Base-by-base conservation (phyloP, 225 moss, liverwort and hornwort genomes). In the Neckera pumila region DNA sequence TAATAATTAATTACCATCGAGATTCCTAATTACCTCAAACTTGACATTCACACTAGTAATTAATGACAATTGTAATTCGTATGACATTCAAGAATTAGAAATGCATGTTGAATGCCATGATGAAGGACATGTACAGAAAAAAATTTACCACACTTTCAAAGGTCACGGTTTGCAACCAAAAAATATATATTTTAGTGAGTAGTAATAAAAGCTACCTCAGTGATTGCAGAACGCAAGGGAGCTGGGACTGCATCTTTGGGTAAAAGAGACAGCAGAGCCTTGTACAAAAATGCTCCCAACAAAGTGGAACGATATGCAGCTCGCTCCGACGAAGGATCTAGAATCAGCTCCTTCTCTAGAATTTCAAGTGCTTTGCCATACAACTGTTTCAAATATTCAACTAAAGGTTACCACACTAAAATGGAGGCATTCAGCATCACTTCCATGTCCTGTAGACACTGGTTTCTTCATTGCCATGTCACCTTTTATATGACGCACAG, bases 221-320 rank as follows among this genome's bases (percentile, higher is more conserved):
- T 82, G 56, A 95, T 87, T 60, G 93, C 84, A 63, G 96, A 96
- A 71, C 92, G 94, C 79, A 97, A 87, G 66, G 87, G 79, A 78
- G 92, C 88, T 78, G 96, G 95, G 77, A 97, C 82, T 75, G 93
- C 80, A 25, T 90, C 92, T 64, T 90, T 33, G 34, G 97, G 94
- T 88, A 91, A 92, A 75, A 96, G 94, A 82, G 96, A 96, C 54
- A 97, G 92, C 63, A 96, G 89, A 47, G 95, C 94, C 91, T 97
- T 96, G 92, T 93, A 97, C 83, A 97, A 89, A 90, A 93, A 97
- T 58, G 95, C 93, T 75, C 90, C 93, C 79, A 97, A 66, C 82
- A 97, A 89, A 53, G 85, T 87, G 75, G 89, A 91, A 31, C 95
- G 93, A 86, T 96, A 97, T 59, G 91, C 89, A 84, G 81, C 84